These are phyloP conservation scores for Serendipita sp. DNA, from an alignment of 768 basidiomycete species.

Conservation along the genomic window DNA sequence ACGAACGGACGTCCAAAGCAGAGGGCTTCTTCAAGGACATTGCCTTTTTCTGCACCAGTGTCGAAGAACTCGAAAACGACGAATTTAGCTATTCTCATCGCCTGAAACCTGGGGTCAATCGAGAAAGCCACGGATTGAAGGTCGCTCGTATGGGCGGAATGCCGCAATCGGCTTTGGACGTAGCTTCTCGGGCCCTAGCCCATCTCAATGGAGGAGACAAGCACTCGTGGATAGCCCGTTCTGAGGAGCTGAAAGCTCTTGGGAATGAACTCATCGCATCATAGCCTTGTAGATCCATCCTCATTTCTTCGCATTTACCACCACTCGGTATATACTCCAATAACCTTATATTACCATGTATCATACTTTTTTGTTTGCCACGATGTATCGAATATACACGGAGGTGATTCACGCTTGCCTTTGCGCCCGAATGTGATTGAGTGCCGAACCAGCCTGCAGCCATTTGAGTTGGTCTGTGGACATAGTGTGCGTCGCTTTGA, in stretches of 20 bases:
- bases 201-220: constrained; percentile 19
- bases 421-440: constrained; percentile 72
- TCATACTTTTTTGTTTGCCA: too few species aligned
- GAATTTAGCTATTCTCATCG: constrained; percentile 76
- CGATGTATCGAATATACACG: too few species aligned
- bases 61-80: constrained; percentile 59
- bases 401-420: constrained; percentile 9
- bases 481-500: constrained; percentile 78
- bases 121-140: constrained; percentile 80
- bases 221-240: constrained; percentile 10
- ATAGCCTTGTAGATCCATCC: background rate
- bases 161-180: constrained; percentile 41
- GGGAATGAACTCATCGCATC: background rate
- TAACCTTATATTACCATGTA: too few species aligned
- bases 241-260: constrained; percentile 9
- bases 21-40: constrained; percentile 41
- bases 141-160: constrained; percentile 81
- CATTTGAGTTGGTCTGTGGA: constrained; percentile 80
- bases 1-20: constrained; percentile 25
- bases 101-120: constrained; percentile 69
- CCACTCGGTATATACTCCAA: too few species aligned
- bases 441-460: constrained; percentile 74
- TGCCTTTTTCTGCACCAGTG: constrained; percentile 78
- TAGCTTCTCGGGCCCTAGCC: constrained; percentile 42
- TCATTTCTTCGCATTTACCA: too few species aligned